Evolutionary conservation across 495 filamentous ascomycete species (phyloP).

Genomic region (Penicillium simplicissimum): DNA sequence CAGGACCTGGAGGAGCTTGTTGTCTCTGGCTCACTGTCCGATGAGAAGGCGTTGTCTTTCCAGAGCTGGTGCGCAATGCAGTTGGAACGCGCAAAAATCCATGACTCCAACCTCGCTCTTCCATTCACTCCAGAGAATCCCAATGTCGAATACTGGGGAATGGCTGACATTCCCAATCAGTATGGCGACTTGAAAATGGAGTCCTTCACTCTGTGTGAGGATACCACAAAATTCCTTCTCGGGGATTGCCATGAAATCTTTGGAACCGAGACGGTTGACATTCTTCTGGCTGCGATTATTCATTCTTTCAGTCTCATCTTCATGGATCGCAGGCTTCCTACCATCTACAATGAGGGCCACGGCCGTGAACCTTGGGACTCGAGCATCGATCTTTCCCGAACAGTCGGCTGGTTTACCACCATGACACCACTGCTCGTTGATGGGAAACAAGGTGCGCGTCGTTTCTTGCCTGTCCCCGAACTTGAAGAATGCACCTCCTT

Average conservation of each 20-base stretch:
- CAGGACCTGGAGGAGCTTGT: conserved; percentile 66
- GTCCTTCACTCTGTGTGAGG: conserved; percentile 45
- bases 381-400: conserved; percentile 53
- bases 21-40: conserved; percentile 36
- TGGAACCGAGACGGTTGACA: conserved; percentile 54
- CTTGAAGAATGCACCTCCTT: not conserved
- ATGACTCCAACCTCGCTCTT: conserved; percentile 27
- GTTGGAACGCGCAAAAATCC: conserved; percentile 37
- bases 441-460: conserved; percentile 32
- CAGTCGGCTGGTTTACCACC: conserved; percentile 64
- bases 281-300: conserved; percentile 52
- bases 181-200: conserved; percentile 50
- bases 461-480: not conserved
- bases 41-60: conserved; percentile 57
- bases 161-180: conserved; percentile 46
- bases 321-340: conserved; percentile 55
- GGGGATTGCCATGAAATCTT: conserved; percentile 46
- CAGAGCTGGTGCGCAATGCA: conserved; percentile 61
- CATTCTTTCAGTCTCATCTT: conserved; percentile 51
- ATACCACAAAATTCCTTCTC: conserved; percentile 46
- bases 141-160: conserved; percentile 53
- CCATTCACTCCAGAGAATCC: conserved; percentile 36
- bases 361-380: conserved; percentile 55
- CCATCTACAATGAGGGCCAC: conserved; percentile 58
- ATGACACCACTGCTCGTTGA: conserved; percentile 48